Conservation (phyloP, 192 early-diverging fungal species). For the Gaertneriomyces semiglobifer region DNA sequence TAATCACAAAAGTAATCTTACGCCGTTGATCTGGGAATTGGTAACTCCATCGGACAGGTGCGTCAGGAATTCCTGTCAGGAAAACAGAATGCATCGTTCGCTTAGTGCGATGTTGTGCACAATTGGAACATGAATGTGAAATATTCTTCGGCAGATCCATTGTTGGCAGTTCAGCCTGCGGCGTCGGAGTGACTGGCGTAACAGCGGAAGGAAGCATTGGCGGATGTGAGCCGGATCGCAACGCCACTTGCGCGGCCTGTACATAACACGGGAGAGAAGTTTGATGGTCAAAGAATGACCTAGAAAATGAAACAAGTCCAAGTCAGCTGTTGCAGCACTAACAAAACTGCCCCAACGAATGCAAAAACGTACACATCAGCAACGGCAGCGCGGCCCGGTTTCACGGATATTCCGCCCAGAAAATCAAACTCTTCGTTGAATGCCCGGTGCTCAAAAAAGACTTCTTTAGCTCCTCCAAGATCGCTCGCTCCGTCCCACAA, state of each 20-base stretch:
- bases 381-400: conserved; percentile 13
- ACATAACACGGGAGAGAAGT: conserved; percentile 43
- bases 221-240: too few species aligned
- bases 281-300: conserved; percentile 46
- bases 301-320: background rate
- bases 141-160: too few species aligned
- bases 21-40: conserved; percentile 26
- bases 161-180: too few species aligned
- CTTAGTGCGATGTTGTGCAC: too few species aligned
- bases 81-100: too few species aligned
- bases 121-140: too few species aligned
- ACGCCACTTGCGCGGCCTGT: too few species aligned
- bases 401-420: conserved; percentile 42
- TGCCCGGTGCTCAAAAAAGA: conserved; percentile 45
- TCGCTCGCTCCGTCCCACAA: conserved; percentile 29
- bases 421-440: conserved; percentile 45
- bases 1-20: conserved; percentile 14
- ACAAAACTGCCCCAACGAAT: background rate
- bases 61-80: too few species aligned
- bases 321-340: background rate
- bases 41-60: conserved; percentile 27
- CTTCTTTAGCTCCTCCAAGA: background rate
- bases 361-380: conserved; percentile 16
- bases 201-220: conserved; percentile 15
- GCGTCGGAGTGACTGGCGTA: conserved; percentile 19